These are phyloP conservation scores for Chenopodium quinoa DNA, from an alignment of 148 eudicot genomes.

Conservation along the genomic window DNA sequence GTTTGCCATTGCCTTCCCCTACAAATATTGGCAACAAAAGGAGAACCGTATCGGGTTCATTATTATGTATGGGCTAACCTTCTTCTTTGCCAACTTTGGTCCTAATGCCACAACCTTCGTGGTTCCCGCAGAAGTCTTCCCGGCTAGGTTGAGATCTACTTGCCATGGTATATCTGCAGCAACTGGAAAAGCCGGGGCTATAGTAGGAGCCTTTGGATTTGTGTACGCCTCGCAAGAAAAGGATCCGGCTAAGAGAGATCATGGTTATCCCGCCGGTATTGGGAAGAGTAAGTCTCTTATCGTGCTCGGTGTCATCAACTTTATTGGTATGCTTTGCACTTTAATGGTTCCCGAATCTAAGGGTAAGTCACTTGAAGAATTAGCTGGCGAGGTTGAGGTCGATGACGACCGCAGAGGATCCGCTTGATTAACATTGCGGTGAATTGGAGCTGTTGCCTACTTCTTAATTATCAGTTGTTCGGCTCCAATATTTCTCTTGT, in stretches of 20 bases:
- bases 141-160: constrained; percentile 37
- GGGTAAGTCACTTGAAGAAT: constrained; percentile 54
- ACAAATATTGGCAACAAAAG: constrained; percentile 39
- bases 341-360: constrained; percentile 52
- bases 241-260: constrained; percentile 21
- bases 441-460: too few relatives aligned
- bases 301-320: constrained; percentile 37
- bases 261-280: constrained; percentile 31
- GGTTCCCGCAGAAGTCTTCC: constrained; percentile 36
- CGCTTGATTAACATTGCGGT: neutral
- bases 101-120: constrained; percentile 38
- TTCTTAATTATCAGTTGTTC: too few relatives aligned
- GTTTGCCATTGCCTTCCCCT: constrained; percentile 64
- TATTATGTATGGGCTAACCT: constrained; percentile 32
- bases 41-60: constrained; percentile 32
- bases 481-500: too few relatives aligned
- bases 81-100: constrained; percentile 38
- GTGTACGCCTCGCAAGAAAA: constrained; percentile 30
- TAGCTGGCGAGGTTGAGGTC: constrained; percentile 27
- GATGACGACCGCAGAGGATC: neutral
- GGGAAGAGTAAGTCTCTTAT: constrained; percentile 33
- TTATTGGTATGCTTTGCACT: constrained; percentile 43
- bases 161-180: constrained; percentile 38
- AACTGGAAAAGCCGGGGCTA: constrained; percentile 36
- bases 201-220: constrained; percentile 35